These are phyloP conservation scores for Candida dubliniensis DNA, from an alignment of 1,139 yeast genomes.

Conservation along the genomic window DNA sequence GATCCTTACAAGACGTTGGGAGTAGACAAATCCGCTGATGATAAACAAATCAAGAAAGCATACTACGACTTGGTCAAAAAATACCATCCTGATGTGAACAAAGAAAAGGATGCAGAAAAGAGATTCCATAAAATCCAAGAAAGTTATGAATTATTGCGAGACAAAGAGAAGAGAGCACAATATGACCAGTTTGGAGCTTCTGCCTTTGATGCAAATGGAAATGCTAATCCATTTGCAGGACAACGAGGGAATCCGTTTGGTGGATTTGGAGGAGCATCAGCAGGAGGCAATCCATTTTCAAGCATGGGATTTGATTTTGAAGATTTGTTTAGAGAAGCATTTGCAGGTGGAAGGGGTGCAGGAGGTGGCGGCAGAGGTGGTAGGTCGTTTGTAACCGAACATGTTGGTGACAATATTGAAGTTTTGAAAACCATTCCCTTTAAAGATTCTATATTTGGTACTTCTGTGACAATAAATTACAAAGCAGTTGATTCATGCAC, in stretches of 20 bases:
- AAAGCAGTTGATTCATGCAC: constrained; percentile 75
- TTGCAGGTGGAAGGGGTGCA: constrained; percentile 47
- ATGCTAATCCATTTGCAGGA: constrained; percentile 57
- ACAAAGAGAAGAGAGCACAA: constrained; percentile 82
- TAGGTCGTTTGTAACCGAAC: constrained; percentile 61
- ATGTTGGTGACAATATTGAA: constrained; percentile 88
- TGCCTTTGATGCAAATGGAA: constrained; percentile 73
- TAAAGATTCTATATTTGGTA: constrained; percentile 87
- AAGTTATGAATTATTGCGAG: constrained; percentile 88
- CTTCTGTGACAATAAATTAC: constrained; percentile 65
- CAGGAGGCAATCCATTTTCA: constrained; percentile 42
- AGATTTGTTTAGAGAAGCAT: constrained; percentile 82
- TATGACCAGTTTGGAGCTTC: constrained; percentile 90
- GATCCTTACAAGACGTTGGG: constrained; percentile 90
- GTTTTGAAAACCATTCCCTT: constrained; percentile 71
- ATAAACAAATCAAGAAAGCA: constrained; percentile 89
- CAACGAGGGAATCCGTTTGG: constrained; percentile 16
- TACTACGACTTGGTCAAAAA: constrained; percentile 91
- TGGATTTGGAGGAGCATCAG: constrained; percentile 30
- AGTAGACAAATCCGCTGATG: constrained; percentile 65
- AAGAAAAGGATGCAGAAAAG: constrained; percentile 83
- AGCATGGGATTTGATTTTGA: constrained; percentile 71
- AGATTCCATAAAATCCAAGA: constrained; percentile 91
- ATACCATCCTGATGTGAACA: constrained; percentile 95
- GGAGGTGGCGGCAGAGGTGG: constrained; percentile 37